These are phyloP conservation scores for Crithidia brevicula DNA, from an alignment of 208 protist genomes.

Conservation along the genomic window DNA sequence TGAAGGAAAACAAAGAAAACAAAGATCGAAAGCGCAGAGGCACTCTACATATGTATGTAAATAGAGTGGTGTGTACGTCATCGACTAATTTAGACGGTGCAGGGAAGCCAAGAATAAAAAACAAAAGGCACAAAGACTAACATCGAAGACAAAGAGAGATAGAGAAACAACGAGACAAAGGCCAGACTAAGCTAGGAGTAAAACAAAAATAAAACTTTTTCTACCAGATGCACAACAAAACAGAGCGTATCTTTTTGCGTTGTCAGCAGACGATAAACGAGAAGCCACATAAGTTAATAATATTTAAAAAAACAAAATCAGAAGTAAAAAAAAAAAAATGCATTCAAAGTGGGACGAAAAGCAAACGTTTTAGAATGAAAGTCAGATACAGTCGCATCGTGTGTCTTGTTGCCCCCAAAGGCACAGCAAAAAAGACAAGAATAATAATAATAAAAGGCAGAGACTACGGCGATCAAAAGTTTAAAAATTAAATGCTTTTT, in stretches of 20 bases:
- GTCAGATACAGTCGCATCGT: not conserved
- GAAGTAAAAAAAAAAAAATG: constrained; percentile 15
- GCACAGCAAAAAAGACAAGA: constrained; percentile 5
- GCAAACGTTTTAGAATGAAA: no score
- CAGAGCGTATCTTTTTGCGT: no score
- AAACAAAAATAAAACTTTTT: constrained; percentile 8
- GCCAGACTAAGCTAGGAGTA: no score
- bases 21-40: no score
- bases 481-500: no score
- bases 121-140: not conserved
- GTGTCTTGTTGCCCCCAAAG: constrained; percentile 10
- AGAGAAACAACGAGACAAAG: no score
- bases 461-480: no score
- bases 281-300: not conserved
- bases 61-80: no score
- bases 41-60: no score
- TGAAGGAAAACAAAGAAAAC: no score
- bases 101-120: constrained; percentile 7
- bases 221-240: no score
- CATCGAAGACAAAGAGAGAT: constrained; percentile 8
- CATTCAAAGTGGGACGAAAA: not conserved
- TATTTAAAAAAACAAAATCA: constrained; percentile 9
- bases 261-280: no score
- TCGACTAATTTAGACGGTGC: not conserved
- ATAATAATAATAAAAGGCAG: constrained; percentile 19